Base-by-base conservation (phyloP, 345 rosid genomes). In the Aquilaria yunnanensis region DNA sequence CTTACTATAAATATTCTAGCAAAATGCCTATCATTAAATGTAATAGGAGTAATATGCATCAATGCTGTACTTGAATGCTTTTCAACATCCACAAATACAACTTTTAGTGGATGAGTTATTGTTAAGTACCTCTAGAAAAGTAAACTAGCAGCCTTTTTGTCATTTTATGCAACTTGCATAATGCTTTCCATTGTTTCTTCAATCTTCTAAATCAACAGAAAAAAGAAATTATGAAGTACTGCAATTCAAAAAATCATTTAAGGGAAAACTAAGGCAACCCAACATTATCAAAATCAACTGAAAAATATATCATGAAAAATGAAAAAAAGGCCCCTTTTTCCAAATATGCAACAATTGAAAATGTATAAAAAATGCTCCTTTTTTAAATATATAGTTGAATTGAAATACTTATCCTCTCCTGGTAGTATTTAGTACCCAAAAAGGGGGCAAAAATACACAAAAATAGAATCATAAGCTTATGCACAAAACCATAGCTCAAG, bases 341-440 rank as follows among this genome's bases (percentile, higher is more conserved):
- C 23, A 23, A 23, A 23, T 23, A 23, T 23, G 23, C 23, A 23
- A 23, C 23, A 23, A 23, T 23, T 23, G 23, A 23, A 23, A 23
- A 23, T 23, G 23, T 23, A 23, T 23, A 23, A 23, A 23, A 23
- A 23, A 23, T 23, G 23, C 23, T 23, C 23, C 23, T 23, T 23
- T 23, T 76, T 92, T 92, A 66, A 82, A 82, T 64, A 92, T 75
- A 88, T 85, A 92, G 83, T 89, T 92, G 79, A 92, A 92, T 62
- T 89, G 96, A 77, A 92, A 53, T 12, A 96, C 96, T 78, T 89
- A 92, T 63, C 98, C 96, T 84, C 89, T 89, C 34, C 96, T 92
- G 81, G 55, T 14, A 60, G 62, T 49, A 51, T 48, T 58, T 64
- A 34, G 23, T 53, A 51, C 43, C 43, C 2, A 5, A 37, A 37